These are phyloP conservation scores for Lipomyces sp. DNA, from an alignment of 805 yeast species.

Conservation along the genomic window DNA sequence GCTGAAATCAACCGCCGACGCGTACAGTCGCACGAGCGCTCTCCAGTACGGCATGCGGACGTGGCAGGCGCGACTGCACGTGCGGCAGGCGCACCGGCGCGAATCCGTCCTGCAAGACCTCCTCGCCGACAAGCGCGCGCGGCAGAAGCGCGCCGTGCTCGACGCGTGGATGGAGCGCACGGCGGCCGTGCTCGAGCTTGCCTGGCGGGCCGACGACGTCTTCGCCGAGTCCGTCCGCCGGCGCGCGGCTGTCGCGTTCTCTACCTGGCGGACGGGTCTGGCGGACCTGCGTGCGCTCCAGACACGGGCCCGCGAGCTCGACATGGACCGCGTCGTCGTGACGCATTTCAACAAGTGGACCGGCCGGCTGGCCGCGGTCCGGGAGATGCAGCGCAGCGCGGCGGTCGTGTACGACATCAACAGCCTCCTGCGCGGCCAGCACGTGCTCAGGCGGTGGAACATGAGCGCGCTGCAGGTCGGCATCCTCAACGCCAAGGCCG, in stretches of 20 bases:
- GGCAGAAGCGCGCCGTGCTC: not conserved
- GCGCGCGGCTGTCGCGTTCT: not conserved
- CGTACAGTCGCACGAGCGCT: not conserved
- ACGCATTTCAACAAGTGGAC: constrained; percentile 3
- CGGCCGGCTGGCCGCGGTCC: not conserved
- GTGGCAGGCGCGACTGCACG: constrained; percentile 3
- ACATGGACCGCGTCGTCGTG: not conserved
- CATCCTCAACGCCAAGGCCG: constrained; percentile 17
- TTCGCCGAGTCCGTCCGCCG: not conserved
- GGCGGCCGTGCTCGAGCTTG: constrained; percentile 4
- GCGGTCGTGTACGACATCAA: constrained; percentile 16
- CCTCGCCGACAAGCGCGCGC: not conserved
- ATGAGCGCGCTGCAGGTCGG: constrained; percentile 17
- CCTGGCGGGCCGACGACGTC: constrained; percentile 2
- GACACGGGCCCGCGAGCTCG: not conserved
- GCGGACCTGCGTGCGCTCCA: not conserved
- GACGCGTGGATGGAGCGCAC: constrained; percentile 11
- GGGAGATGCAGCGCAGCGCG: constrained; percentile 4
- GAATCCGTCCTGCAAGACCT: not conserved
- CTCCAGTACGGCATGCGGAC: not conserved
- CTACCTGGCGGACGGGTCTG: not conserved
- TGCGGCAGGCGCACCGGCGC: not conserved
- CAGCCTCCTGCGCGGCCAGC: constrained; percentile 18
- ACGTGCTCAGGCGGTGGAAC: constrained; percentile 20
- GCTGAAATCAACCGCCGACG: too few relatives aligned